A percentile compares a stretch with the other conserved stretches of the same genome.
Conservation (phyloP, 257 asterid genomes). For the Knoxia roxburghii region DNA sequence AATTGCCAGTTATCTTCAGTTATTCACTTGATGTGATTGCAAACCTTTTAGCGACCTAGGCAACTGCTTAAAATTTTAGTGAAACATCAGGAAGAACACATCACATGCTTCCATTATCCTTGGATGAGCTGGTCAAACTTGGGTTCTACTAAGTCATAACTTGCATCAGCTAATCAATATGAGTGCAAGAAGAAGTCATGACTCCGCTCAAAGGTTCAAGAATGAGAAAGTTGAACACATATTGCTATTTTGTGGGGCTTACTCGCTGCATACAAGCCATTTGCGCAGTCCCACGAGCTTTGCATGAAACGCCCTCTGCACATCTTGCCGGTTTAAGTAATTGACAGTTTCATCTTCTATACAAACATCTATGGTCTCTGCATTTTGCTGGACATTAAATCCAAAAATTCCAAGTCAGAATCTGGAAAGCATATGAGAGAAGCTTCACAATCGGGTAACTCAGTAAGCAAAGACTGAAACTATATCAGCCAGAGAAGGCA, state of each 20-base stretch:
- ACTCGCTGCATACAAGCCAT: conserved; percentile 72
- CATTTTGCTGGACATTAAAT: conserved; percentile 30
- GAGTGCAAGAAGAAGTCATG: background rate
- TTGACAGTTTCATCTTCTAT: conserved; percentile 53
- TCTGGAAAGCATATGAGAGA: background rate
- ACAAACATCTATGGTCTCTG: conserved; percentile 55
- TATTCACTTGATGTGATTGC: background rate
- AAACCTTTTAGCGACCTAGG: background rate
- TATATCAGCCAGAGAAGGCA: background rate
- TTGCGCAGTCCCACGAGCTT: conserved; percentile 49
- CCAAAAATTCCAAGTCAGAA: background rate
- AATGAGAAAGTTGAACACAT: background rate
- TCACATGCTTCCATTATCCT: background rate
- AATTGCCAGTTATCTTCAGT: background rate
- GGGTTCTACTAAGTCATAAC: no score
- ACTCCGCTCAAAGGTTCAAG: background rate
- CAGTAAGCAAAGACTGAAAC: background rate
- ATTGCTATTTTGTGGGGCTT: conserved; percentile 9
- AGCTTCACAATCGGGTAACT: background rate
- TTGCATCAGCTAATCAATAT: background rate
- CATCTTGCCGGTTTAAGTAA: conserved; percentile 59
- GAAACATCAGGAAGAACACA: background rate
- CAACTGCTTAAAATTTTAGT: background rate
- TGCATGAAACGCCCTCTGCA: conserved; percentile 58
- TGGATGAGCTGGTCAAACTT: background rate